These are phyloP conservation scores for Coriolopsis trogii DNA, from an alignment of 1,284 basidiomycete genomes.

Conservation along the genomic window DNA sequence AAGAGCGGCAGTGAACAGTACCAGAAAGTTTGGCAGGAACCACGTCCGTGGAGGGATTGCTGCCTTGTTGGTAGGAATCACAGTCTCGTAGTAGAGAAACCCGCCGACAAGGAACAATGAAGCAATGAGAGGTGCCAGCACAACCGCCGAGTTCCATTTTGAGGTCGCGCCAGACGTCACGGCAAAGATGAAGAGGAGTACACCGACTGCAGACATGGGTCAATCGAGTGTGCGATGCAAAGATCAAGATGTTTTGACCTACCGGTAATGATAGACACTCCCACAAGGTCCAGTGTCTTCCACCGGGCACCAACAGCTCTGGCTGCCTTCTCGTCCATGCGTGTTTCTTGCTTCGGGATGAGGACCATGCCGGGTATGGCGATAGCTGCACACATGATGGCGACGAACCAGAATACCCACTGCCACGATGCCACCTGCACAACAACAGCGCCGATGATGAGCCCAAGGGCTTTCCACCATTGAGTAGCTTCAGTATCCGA, in stretches of 20 bases:
- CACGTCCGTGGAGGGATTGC: conserved; percentile 46
- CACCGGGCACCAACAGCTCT: conserved; percentile 22
- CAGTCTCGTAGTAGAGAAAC: conserved; percentile 48
- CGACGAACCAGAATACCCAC: conserved; percentile 50
- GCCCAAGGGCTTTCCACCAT: conserved; percentile 38
- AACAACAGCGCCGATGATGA: conserved; percentile 47
- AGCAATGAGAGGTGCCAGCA: conserved; percentile 47
- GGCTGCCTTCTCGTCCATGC: conserved; percentile 7
- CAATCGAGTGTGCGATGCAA: neutral
- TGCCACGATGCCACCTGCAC: conserved; percentile 43
- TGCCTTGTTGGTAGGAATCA: conserved; percentile 39
- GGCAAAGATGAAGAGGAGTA: conserved; percentile 50
- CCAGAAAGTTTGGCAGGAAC: conserved; percentile 45
- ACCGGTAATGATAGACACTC: conserved; percentile 46
- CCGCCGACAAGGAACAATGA: conserved; percentile 40
- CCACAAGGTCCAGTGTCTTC: conserved; percentile 42
- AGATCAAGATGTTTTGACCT: neutral
- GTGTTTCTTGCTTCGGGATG: conserved; percentile 32
- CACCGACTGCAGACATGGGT: conserved; percentile 23
- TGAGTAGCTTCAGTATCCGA: neutral
- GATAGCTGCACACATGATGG: conserved; percentile 41
- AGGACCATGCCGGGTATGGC: conserved; percentile 38
- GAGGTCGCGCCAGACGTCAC: conserved; percentile 47
- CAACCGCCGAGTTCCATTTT: conserved; percentile 45
- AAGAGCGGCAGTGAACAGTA: conserved; percentile 42